Conservation (phyloP, 129 eudicot genomes). For the Daucus carota region DH1_v3.0 NC_030383.2:9744001-9744500, state of each 20-base stretch:
- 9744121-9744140: neutral
- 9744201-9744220: neutral
- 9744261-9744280: neutral
- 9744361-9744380: neutral
- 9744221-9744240: neutral
- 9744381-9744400: neutral
- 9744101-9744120: neutral
- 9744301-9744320: neutral
- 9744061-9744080: conserved; percentile 28
- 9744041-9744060: conserved; percentile 30
- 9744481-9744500: too few species aligned
- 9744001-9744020: conserved; percentile 61
- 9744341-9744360: neutral
- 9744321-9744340: too few species aligned
- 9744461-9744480: neutral
- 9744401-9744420: neutral
- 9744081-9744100: conserved; percentile 20
- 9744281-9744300: neutral
- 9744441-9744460: neutral
- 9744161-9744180: neutral
- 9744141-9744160: neutral
- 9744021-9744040: conserved; percentile 18
- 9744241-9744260: neutral
- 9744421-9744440: neutral
- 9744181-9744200: too few species aligned